Base-by-base conservation (phyloP, 306 rosid species). In the Vachellia pachyceras region DNA sequence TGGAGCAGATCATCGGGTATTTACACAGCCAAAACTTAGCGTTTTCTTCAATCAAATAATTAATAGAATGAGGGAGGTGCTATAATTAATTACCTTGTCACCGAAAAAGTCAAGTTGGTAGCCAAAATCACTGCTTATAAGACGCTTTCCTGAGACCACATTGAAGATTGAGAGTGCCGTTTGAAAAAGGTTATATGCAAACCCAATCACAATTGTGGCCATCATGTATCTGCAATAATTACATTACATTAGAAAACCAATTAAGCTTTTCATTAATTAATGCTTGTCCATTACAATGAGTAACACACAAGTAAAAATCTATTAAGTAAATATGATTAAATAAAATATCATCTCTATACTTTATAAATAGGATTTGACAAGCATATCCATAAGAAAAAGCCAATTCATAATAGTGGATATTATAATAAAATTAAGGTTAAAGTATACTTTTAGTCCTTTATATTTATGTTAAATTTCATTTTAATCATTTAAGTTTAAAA, bases 61-160 rank as follows among this genome's bases (percentile, higher is more conserved):
- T 12, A 18, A 18, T 52, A 52, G 3, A 52, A 6, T 52, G 23
- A n/a, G 60, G n/a, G n/a, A 52, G 6, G 23, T 52, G 5, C 18
- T 52, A 52, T 47, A 45, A 10, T 10, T 29, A 13, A 49, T 49
- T 52, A 93, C 98, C 94, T 90, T 91, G 74, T 91, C 97, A 35
- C 94, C 93, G 46, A 75, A 91, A 80, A 94, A 94, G 63, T 90
- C 89, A 72, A 91, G 73, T 0, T 85, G 29, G 44, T 82, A 65
- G 65, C 82, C 78, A 57, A 64, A 77, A 6, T 82, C 54, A 18
- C 88, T 78, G 0, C 68, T 80, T 5, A 83, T 13, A 1, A 83
- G 64, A 11, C 83, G 85, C 41, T 82, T 84, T 73, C 85, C 82
- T 20, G 78, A 67, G 4, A 87, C 35, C 14, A 80, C 37, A 2